Percentiles rank a stretch among this genome's conserved stretches.
Conservation (phyloP, 1,284 basidiomycete species). For the Cutaneotrichosporon daszewskae region DNA sequence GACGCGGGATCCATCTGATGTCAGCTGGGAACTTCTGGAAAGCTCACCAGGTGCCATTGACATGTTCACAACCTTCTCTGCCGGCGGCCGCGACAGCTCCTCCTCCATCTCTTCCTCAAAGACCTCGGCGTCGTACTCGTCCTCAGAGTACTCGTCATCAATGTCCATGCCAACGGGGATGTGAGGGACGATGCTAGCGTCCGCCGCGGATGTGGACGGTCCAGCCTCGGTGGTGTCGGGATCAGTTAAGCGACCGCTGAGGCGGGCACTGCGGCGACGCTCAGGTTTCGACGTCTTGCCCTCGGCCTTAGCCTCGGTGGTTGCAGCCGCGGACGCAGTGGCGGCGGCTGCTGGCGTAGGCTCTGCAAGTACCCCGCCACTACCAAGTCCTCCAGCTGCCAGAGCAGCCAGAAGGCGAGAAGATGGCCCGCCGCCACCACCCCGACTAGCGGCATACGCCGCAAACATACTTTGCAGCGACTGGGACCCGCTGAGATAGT, state of each 20-base stretch:
- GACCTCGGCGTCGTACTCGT: conserved; percentile 57
- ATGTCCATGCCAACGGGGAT: conserved; percentile 42
- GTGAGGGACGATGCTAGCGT: conserved; percentile 19
- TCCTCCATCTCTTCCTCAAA: conserved; percentile 59
- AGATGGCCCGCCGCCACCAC: conserved; percentile 14
- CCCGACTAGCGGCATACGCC: conserved; percentile 60
- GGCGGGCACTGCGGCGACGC: conserved; percentile 71
- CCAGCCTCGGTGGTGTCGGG: neutral
- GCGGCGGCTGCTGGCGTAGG: neutral
- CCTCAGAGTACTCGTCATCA: conserved; percentile 61
- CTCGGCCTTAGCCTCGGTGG: conserved; percentile 6
- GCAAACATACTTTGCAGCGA: conserved; percentile 79
- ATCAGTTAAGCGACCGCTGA: conserved; percentile 60
- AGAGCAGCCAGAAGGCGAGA: conserved; percentile 56
- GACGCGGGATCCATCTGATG: conserved; percentile 77
- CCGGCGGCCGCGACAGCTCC: conserved; percentile 39
- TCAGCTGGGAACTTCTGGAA: neutral
- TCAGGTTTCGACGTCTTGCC: conserved; percentile 21
- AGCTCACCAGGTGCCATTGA: conserved; percentile 55
- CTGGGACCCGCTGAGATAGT: conserved; percentile 51
- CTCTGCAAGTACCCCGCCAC: neutral
- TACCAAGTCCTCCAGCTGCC: conserved; percentile 26
- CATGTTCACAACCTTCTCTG: conserved; percentile 79
- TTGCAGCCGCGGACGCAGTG: neutral
- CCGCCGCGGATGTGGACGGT: conserved; percentile 3